phyloP scores from a whole-genome alignment of 2,329 filamentous ascomycete species.

The Aspergillus sp. region DNA sequence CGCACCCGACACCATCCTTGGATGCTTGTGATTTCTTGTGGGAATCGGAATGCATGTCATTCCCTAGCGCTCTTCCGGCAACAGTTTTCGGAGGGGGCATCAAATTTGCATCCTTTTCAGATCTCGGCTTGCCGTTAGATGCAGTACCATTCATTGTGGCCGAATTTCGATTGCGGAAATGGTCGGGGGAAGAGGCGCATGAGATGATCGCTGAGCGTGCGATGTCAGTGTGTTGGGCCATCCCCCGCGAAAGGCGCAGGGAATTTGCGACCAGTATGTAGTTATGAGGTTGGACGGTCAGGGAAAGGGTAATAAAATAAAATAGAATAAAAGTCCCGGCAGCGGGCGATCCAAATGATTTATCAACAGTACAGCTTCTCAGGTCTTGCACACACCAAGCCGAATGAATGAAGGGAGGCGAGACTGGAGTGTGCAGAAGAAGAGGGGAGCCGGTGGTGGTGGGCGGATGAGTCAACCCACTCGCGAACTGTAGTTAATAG shows the following conservation, averaged over 20 bases:
- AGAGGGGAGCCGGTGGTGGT: slow-evolving; percentile 13
- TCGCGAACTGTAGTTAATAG: slow-evolving; percentile 9
- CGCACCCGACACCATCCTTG: slow-evolving; percentile 51
- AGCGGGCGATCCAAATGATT: not conserved
- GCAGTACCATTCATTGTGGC: slow-evolving; percentile 21
- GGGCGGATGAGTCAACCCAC: slow-evolving; percentile 21
- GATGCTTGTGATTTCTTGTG: slow-evolving; percentile 34
- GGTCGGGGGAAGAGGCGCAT: slow-evolving; percentile 26
- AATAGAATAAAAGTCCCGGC: slow-evolving; percentile 12
- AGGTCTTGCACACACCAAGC: slow-evolving; percentile 3
- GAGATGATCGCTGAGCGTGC: slow-evolving; percentile 54
- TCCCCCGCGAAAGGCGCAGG: slow-evolving; percentile 26
- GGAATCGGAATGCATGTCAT: slow-evolving; percentile 40
- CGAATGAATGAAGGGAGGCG: slow-evolving; percentile 1
- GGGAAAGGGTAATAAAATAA: slow-evolving; percentile 2
- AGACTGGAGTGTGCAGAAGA: slow-evolving; percentile 13
- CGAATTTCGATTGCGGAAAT: slow-evolving; percentile 21
- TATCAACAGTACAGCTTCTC: not conserved
- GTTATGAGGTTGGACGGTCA: slow-evolving; percentile 2
- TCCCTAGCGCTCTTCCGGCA: slow-evolving; percentile 44
- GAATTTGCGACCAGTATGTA: slow-evolving; percentile 16
- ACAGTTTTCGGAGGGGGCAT: slow-evolving; percentile 41
- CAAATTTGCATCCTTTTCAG: slow-evolving; percentile 32
- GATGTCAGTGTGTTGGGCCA: slow-evolving; percentile 50
- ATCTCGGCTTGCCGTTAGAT: slow-evolving; percentile 23